Base-by-base conservation (phyloP, 2,329 filamentous ascomycete species). In the Magnaporthales sp. region DNA sequence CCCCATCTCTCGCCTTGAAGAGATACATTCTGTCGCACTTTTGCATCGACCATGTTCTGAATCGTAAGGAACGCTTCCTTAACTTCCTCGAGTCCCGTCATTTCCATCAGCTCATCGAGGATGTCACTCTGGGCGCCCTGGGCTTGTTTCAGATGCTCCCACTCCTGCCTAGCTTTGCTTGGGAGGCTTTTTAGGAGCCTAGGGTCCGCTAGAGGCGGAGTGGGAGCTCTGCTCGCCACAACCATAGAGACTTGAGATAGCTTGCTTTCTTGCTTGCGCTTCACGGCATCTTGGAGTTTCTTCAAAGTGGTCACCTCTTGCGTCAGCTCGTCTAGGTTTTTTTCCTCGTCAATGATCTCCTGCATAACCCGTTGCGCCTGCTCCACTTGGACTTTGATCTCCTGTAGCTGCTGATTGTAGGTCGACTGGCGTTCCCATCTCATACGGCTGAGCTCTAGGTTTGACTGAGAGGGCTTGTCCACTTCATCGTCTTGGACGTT, bases 61-160 rank as follows among this genome's bases (percentile, higher is more conserved):
- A 91, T 86, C 0, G 72, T 71, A 0, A 93, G 75, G 27, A 93
- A 85, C 13, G 86, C 74, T 1, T 79, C 71, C 69, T 93, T 93
- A 56, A 93, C 87, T 0, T 82, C 77, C 70, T 92, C 90, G 0
- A 93, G 78, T 0, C 91, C 90, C 60, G 89, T 86, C 85, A 93
- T 88, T 0, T 73, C 75, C 86, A 93, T 92, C 9, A 93, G 72
- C 0, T 78, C 72, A 67, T 93, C 89, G 0, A 93, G 71, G 0
- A 83, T 78, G 0, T 75, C 71, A 68, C 86, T 91, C 0, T 71
- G 70, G 0, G 82, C 81, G 0, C 79, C 79, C 32, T 88, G 82
- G 0, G 75, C 72, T 1, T 76, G 63, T 72, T 92, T 92, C 70
- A 88, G 80, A 0, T 77, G 72, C 15, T 88, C 76, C 90, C 89